Conservation (phyloP, 352 stramenopile species). For the Pythium sp. region DNA sequence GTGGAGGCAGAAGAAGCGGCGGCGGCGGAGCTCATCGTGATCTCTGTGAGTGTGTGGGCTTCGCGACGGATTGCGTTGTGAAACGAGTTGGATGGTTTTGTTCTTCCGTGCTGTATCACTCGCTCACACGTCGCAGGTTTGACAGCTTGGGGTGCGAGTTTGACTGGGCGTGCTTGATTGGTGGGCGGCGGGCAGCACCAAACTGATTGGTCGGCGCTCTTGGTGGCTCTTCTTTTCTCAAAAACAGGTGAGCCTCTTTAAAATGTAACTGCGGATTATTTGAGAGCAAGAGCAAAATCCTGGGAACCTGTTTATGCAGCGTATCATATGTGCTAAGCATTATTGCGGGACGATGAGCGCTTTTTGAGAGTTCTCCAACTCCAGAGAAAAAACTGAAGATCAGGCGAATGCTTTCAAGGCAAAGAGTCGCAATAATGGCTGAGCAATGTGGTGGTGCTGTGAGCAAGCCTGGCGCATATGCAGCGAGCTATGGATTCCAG, state of each 20-base stretch:
- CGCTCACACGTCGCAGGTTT: slow-evolving; percentile 16
- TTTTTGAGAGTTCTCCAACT: neutral
- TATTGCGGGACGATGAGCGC: neutral
- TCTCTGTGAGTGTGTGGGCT: neutral
- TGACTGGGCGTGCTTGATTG: slow-evolving; percentile 12
- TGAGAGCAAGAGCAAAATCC: neutral
- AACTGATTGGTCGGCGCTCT: slow-evolving; percentile 4
- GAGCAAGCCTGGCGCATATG: neutral
- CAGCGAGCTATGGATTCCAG: neutral
- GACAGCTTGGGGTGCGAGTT: slow-evolving; percentile 1
- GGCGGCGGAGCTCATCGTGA: slow-evolving; percentile 26
- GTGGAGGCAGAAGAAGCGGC: slow-evolving; percentile 12
- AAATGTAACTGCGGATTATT: neutral
- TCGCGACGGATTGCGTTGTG: slow-evolving; percentile 13
- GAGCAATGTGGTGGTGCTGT: neutral
- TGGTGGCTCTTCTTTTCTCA: neutral
- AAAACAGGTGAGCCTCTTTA: neutral
- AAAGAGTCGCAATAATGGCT: neutral
- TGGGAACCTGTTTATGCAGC: neutral
- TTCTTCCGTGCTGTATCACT: slow-evolving; percentile 2
- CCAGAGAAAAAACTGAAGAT: neutral
- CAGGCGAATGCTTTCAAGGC: neutral
- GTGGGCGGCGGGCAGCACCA: neutral
- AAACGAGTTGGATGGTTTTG: neutral
- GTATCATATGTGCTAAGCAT: neutral